phyloP scores from a whole-genome alignment of 2,329 filamentous ascomycete species.

The Neophaeococcomyces mojaviensis region DNA sequence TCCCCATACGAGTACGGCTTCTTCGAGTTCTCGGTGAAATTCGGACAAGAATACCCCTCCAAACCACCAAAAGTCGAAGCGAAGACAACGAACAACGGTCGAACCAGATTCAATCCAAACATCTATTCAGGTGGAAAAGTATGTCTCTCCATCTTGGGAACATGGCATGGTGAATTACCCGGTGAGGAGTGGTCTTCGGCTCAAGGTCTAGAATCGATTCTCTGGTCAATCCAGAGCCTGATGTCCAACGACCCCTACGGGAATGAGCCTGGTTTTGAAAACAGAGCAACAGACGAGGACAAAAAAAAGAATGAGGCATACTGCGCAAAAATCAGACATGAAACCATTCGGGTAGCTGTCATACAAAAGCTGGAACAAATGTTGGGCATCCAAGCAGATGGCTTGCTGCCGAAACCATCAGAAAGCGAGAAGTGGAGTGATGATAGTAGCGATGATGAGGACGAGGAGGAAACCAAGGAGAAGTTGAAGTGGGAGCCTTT shows the following conservation, averaged over 20 bases:
- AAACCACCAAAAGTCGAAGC: conserved; percentile 55
- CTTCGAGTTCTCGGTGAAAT: conserved; percentile 63
- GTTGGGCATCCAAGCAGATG: conserved; percentile 55
- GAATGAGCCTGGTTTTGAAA: conserved; percentile 91
- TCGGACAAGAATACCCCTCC: conserved; percentile 63
- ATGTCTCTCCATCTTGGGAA: conserved; percentile 90
- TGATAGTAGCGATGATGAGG: conserved; percentile 38
- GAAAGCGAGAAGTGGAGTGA: conserved; percentile 29
- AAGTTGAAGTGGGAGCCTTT: conserved; percentile 73
- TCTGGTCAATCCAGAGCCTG: conserved; percentile 92
- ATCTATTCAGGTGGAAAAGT: conserved; percentile 90
- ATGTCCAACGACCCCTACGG: conserved; percentile 93
- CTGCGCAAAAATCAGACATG: conserved; percentile 83
- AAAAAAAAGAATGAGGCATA: conserved; percentile 69
- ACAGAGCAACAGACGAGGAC: conserved; percentile 59
- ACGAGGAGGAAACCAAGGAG: conserved; percentile 36
- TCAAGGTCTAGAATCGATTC: conserved; percentile 85
- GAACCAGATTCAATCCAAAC: conserved; percentile 91
- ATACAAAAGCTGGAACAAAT: conserved; percentile 78
- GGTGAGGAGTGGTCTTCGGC: conserved; percentile 96
- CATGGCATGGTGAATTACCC: conserved; percentile 73
- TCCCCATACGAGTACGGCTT: conserved; percentile 97
- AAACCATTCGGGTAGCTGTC: conserved; percentile 77
- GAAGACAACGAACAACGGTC: conserved; percentile 79
- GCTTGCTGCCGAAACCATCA: conserved; percentile 32